Conservation (phyloP, 2,329 filamentous ascomycete species). For the Zymoseptoria crescenta region DNA sequence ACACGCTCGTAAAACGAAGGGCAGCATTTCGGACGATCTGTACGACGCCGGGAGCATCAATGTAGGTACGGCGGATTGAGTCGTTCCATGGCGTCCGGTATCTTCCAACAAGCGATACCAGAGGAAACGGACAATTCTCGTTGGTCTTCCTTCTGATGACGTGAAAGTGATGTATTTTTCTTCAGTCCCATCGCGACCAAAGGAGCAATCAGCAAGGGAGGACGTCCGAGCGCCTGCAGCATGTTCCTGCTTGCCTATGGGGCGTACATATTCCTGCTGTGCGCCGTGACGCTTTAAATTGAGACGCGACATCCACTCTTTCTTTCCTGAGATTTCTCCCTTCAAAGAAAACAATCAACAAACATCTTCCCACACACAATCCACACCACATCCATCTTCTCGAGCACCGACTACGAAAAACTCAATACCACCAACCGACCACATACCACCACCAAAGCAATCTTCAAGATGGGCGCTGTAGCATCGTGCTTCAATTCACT, state of each 20-base stretch:
- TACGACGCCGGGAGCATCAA: neutral
- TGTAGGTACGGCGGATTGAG: neutral
- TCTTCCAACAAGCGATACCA: neutral
- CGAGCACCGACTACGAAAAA: neutral
- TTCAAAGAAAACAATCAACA: neutral
- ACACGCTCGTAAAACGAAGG: neutral
- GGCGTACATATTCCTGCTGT: neutral
- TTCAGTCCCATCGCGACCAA: neutral
- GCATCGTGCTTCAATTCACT: slow-evolving; percentile 55
- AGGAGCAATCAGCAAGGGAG: neutral
- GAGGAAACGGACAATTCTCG: neutral
- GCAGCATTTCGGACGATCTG: neutral
- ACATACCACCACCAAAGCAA: slow-evolving; percentile 8
- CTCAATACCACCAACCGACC: slow-evolving; percentile 1
- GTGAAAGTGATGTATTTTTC: neutral
- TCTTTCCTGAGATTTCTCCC: neutral
- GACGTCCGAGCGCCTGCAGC: too few relatives aligned
- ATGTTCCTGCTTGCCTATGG: too few relatives aligned
- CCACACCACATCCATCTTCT: neutral
- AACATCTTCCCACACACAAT: neutral
- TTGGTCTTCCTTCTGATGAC: neutral
- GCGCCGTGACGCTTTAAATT: neutral
- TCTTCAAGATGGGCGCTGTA: slow-evolving; percentile 67
- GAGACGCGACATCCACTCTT: neutral
- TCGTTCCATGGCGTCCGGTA: neutral